Evolutionary conservation across 2,329 filamentous ascomycete genomes (phyloP).

Genomic region (Rhinocladiella similis): DNA sequence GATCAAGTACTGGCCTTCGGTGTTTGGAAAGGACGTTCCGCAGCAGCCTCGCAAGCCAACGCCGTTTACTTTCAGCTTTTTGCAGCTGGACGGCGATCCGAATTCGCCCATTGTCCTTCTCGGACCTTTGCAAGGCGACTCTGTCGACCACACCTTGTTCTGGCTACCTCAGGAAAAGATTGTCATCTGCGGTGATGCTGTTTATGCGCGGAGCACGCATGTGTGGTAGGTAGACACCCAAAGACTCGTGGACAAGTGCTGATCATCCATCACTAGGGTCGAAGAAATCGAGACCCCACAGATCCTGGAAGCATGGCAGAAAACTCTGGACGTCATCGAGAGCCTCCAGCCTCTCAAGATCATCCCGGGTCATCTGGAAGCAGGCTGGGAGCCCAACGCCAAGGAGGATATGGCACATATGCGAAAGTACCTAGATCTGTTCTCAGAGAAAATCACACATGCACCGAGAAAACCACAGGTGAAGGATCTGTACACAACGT

Average conservation of each 20-base stretch:
- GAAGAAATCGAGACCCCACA: conserved; percentile 34
- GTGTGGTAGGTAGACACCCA: conserved; percentile 17
- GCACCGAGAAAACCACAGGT: conserved; percentile 31
- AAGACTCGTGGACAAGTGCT: too few relatives aligned
- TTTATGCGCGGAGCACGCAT: conserved; percentile 37
- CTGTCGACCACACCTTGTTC: conserved; percentile 34
- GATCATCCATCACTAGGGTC: conserved; percentile 22
- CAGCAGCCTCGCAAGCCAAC: conserved; percentile 31
- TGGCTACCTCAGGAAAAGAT: conserved; percentile 33
- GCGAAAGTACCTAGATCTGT: conserved; percentile 33
- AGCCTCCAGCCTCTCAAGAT: conserved; percentile 16
- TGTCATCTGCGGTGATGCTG: conserved; percentile 33
- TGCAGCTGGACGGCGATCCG: conserved; percentile 31
- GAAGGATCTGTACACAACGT: conserved; percentile 33
- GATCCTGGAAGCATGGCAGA: conserved; percentile 31
- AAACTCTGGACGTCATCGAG: conserved; percentile 32
- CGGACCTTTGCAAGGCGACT: conserved; percentile 36
- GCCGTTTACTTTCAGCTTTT: conserved; percentile 33
- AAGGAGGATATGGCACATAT: conserved; percentile 33
- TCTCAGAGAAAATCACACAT: conserved; percentile 33
- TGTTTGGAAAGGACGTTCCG: conserved; percentile 34
- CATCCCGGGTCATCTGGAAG: conserved; percentile 27
- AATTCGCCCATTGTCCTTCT: conserved; percentile 32
- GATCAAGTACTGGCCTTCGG: conserved; percentile 33
- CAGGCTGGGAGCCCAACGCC: conserved; percentile 32